Evolutionary conservation across 2,329 filamentous ascomycete species (phyloP), one percentile per base, ranked within the genome.

Genomic region (Claviceps fusiformis): DNA sequence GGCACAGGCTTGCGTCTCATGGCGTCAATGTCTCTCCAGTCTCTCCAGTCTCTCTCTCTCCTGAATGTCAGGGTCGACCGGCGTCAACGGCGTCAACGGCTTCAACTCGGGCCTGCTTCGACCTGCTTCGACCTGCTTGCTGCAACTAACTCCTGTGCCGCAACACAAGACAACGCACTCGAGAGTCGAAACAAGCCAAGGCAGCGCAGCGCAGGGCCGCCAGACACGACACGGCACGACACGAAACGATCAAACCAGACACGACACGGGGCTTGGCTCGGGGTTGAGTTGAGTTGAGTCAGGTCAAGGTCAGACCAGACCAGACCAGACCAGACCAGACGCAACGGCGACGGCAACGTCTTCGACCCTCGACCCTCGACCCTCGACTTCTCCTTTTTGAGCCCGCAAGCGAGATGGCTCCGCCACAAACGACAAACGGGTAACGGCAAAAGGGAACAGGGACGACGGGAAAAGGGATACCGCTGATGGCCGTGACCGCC

Each of bases 1-100:
- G 78, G 79, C 69, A 74, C 76, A 64, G 75, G 70, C 70, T 80
- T 82, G 67, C 78, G 79, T 70, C 73, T 77, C 78, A 81, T 81
- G 33, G 61, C 58, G 57, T 55, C 53, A 45, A 53, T 37, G 46
- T 45, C n/a, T 24, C 19, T 27, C 19, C 5, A 24, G n/a, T n/a
- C n/a, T n/a, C n/a, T n/a, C n/a, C n/a, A 33, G 8, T 33, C 5
- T 33, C 31, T 11, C 43, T 37, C 35, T 10, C 35, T 37, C 35
- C 35, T 45, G 43, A 9, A 24, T 45, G 19, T 11, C 35, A 37
- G 9, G 8, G 35, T 37, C 35, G 35, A 37, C 35, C 35, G 35
- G 35, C 10, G 9, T 37, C 35, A 37, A 37, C 35, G 35, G 35
- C 10, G 3, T 37, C 35, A 13, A 11, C 35, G 24, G 24, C 24